Percentiles rank a stretch among this genome's conserved stretches.
Conservation (phyloP, 148 eudicot species). For the Amaranthus cruentus region DNA sequence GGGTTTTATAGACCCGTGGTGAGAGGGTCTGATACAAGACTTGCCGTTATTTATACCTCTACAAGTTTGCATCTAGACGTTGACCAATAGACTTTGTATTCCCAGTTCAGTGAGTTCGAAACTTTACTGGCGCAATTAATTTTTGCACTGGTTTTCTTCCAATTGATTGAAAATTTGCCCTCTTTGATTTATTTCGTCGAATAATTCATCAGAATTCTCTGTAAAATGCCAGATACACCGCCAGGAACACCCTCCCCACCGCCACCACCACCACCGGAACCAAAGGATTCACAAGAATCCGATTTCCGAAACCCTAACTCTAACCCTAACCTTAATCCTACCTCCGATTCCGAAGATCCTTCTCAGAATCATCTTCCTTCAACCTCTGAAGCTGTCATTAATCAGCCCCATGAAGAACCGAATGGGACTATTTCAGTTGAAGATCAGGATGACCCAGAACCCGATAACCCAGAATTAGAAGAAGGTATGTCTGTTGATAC, state of each 20-base stretch:
- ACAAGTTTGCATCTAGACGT: too few relatives aligned
- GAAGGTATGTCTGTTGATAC: slow-evolving; percentile 17
- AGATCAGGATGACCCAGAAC: slow-evolving; percentile 14
- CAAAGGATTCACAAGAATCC: not conserved
- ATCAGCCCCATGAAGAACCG: slow-evolving; percentile 3
- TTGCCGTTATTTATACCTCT: too few relatives aligned
- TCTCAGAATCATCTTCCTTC: not conserved
- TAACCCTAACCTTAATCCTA: slow-evolving; percentile 2
- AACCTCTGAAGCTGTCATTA: slow-evolving; percentile 2
- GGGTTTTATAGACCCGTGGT: too few relatives aligned
- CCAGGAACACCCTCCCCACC: slow-evolving; percentile 1
- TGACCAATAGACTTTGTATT: too few relatives aligned
- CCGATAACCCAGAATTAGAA: slow-evolving; percentile 21
- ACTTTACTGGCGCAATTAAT: too few relatives aligned
- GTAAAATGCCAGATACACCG: slow-evolving; percentile 24
- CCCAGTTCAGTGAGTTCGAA: too few relatives aligned
- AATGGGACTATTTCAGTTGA: too few relatives aligned
- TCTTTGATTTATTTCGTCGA: too few relatives aligned
- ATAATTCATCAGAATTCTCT: too few relatives aligned
- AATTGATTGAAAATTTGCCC: too few relatives aligned
- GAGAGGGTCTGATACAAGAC: too few relatives aligned
- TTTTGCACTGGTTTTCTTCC: too few relatives aligned
- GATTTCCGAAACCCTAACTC: slow-evolving; percentile 18
- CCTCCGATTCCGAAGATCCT: slow-evolving; percentile 10
- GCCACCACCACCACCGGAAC: not conserved